Conservation (phyloP, 163 green algal species). For the Prototheca wickerhamii region DNA sequence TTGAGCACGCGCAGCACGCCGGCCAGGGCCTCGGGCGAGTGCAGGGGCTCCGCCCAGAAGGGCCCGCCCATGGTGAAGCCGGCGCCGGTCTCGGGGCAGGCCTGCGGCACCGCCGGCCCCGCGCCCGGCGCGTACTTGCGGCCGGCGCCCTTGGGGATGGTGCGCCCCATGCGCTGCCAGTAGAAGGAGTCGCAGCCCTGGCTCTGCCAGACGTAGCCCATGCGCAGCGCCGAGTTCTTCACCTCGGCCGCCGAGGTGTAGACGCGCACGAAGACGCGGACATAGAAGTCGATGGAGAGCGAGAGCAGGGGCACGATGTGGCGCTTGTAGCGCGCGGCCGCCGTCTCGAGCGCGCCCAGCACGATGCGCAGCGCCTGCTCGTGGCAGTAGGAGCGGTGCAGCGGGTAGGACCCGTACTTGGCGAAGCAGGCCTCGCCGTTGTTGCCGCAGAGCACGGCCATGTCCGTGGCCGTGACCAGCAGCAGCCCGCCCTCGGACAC, state of each 20-base stretch:
- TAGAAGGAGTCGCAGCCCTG: constrained; percentile 75
- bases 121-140: constrained; percentile 51
- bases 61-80: constrained; percentile 84
- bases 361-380: constrained; percentile 92
- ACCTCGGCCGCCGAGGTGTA: constrained; percentile 57
- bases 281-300: constrained; percentile 94
- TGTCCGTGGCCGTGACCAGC: constrained; percentile 93
- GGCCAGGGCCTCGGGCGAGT: constrained; percentile 67
- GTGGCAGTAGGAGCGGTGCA: constrained; percentile 89
- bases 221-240: constrained; percentile 62
- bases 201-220: constrained; percentile 88
- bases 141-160: constrained; percentile 22
- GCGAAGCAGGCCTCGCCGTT: constrained; percentile 84
- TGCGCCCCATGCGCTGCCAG: constrained; percentile 57
- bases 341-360: constrained; percentile 71
- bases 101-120: constrained; percentile 55
- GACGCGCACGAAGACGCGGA: constrained; percentile 92
- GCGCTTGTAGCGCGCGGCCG: constrained; percentile 73
- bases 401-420: constrained; percentile 92
- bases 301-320: constrained; percentile 89
- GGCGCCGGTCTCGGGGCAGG: constrained; percentile 76
- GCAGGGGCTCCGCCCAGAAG: constrained; percentile 84
- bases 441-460: constrained; percentile 97
- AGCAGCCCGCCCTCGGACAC: constrained; percentile 91
- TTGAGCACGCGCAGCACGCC: constrained; percentile 36